These are phyloP conservation scores for Candida ipomoeae DNA, from an alignment of 805 yeast species.

Conservation along the genomic window DNA sequence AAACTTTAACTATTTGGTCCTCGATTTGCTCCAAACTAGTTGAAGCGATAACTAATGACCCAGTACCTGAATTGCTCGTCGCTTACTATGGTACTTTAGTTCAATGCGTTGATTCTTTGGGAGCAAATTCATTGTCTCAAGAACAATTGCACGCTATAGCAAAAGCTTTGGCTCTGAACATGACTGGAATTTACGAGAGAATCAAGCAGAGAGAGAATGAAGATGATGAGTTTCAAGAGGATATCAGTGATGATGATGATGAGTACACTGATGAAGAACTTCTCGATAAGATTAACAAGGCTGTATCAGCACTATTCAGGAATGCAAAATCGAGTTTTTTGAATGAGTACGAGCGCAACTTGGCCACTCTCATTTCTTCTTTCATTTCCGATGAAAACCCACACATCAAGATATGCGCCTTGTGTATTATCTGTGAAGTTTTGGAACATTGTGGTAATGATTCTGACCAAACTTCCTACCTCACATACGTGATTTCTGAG, in stretches of 20 bases:
- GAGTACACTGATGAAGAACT: conserved; percentile 88
- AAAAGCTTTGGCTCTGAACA: conserved; percentile 53
- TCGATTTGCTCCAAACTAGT: conserved; percentile 64
- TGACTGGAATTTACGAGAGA: conserved; percentile 66
- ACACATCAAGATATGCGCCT: conserved; percentile 70
- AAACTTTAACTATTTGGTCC: conserved; percentile 67
- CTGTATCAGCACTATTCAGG: conserved; percentile 66
- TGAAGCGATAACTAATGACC: conserved; percentile 67
- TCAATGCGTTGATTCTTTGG: conserved; percentile 62
- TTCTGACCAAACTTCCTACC: conserved; percentile 57
- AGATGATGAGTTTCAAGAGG: conserved; percentile 87
- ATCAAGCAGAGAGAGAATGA: conserved; percentile 67
- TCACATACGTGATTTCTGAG: conserved; percentile 61
- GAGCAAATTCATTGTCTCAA: conserved; percentile 54
- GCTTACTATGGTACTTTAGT: conserved; percentile 71
- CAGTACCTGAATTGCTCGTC: conserved; percentile 76
- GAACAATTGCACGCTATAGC: conserved; percentile 55
- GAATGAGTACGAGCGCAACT: conserved; percentile 52
- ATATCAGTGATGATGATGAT: conserved; percentile 76
- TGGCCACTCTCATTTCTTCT: conserved; percentile 60
- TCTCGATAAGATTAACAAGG: conserved; percentile 78
- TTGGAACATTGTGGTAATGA: conserved; percentile 78
- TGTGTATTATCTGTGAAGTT: conserved; percentile 75
- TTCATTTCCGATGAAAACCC: conserved; percentile 63
- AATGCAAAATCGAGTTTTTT: conserved; percentile 54